Base-by-base conservation (phyloP, 768 basidiomycete species). In the Termitomyces bulborhizus region DNA sequence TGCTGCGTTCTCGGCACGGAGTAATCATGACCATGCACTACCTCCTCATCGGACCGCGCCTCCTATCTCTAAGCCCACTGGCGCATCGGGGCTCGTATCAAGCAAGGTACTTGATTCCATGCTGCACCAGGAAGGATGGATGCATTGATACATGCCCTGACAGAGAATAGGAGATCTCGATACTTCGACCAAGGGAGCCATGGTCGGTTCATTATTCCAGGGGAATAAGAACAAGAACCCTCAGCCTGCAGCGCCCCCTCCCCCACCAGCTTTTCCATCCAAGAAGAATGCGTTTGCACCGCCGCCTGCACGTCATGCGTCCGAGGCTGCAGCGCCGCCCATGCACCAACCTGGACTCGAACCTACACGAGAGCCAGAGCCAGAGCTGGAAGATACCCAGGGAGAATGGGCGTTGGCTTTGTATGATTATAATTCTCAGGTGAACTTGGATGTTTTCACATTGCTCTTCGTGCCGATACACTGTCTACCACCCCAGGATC, bases 341-440 rank as follows among this genome's bases (percentile, higher is more conserved):
- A 16, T 3, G 29, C 63, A 65, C 6, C 70, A 71, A 37, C 70
- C 68, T 32, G 68, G 70, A 55, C 68, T 69, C 21, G 69, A 60
- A 73, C 53, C 41, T 3, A 73, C 74, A 44, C 54, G 46, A 0
- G 54, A 54, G 16, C 45, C 46, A 13, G 48, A 71, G 40, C 71
- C 68, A 37, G 68, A 70, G 54, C 68, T 70, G 29, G 70, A 69
- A 51, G 74, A 70, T 48, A 62, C 62, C 8, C 62, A 69, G 36
- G 88, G 86, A 4, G 85, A 88, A 57, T 92, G 90, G 90, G 88
- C 81, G 15, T 83, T 90, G 62, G 90, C 75, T 4, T 61, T 89
- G 67, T 92, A 91, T 63, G 88, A 88, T 57, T 92, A 88, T 71
- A 71, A 71, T 42, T 84, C 88, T 49, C 72, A 73, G 62, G 89